A percentile compares a stretch with the other conserved stretches of the same genome.
Conservation (phyloP, 148 eudicot species). For the Silene latifolia region DNA sequence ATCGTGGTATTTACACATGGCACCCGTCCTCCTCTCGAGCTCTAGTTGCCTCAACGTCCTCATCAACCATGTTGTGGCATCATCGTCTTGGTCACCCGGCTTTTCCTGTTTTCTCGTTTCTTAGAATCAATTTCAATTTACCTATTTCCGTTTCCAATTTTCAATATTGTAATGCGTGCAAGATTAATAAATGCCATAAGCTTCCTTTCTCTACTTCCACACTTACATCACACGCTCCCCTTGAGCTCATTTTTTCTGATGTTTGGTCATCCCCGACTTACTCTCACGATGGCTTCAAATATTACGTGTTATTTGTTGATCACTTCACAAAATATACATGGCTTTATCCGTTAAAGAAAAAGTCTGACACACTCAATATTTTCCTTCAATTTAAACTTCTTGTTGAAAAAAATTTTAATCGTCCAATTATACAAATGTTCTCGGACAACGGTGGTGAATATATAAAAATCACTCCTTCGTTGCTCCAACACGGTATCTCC, state of each 20-base stretch:
- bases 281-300: background rate
- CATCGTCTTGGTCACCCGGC: too few species aligned
- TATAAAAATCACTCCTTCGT: too few species aligned
- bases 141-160: background rate
- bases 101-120: too few species aligned
- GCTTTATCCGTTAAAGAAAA: background rate
- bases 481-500: too few species aligned
- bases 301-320: too few species aligned
- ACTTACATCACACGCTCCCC: background rate
- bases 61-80: background rate
- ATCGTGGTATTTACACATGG: background rate
- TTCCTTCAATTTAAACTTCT: too few species aligned
- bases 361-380: background rate
- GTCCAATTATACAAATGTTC: too few species aligned
- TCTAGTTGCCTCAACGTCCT: too few species aligned
- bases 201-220: background rate
- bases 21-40: background rate
- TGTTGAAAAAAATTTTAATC: too few species aligned
- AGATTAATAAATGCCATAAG: background rate
- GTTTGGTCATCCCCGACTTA: slow-evolving; percentile 1
- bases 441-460: too few species aligned
- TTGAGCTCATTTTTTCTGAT: background rate
- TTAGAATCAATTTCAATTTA: background rate
- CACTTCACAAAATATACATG: too few species aligned
- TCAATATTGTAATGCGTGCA: background rate